These are phyloP conservation scores for Pythium aquatile DNA, from an alignment of 352 stramenopile species.

Conservation along the genomic window DNA sequence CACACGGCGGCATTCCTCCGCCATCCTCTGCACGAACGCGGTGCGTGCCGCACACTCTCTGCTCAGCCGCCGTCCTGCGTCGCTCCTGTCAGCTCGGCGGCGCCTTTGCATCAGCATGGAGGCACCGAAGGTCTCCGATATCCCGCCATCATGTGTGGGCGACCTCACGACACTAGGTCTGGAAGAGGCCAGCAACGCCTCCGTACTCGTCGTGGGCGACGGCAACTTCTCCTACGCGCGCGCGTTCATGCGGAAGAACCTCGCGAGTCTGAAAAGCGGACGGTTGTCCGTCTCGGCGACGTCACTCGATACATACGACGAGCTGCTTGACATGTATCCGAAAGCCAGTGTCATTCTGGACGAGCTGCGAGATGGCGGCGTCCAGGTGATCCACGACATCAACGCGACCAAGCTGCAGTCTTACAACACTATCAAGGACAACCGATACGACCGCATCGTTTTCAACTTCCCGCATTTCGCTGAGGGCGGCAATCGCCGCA, in stretches of 20 bases:
- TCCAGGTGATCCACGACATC: conserved; percentile 62
- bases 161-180: conserved; percentile 62
- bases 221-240: conserved; percentile 86
- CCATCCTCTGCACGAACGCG: conserved; percentile 1
- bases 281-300: conserved; percentile 49
- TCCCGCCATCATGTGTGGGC: conserved; percentile 23
- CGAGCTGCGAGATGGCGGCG: conserved; percentile 47
- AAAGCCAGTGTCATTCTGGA: conserved; percentile 48
- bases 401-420: conserved; percentile 67
- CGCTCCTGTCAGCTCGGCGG: conserved; percentile 8
- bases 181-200: conserved; percentile 13
- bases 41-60: conserved; percentile 12
- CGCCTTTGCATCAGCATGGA: conserved; percentile 8
- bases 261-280: conserved; percentile 14
- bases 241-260: conserved; percentile 62
- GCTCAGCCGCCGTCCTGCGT: conserved; percentile 9
- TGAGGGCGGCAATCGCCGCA: conserved; percentile 68
- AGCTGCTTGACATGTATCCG: conserved; percentile 79
- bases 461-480: conserved; percentile 89
- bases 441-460: conserved; percentile 65
- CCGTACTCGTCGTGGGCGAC: conserved; percentile 76
- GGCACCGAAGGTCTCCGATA: neutral
- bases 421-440: conserved; percentile 25
- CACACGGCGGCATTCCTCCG: neutral
- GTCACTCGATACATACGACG: conserved; percentile 59